Evolutionary conservation across 78 protist species (phyloP).

Genomic region (Chrysochromulina parva): DNA sequence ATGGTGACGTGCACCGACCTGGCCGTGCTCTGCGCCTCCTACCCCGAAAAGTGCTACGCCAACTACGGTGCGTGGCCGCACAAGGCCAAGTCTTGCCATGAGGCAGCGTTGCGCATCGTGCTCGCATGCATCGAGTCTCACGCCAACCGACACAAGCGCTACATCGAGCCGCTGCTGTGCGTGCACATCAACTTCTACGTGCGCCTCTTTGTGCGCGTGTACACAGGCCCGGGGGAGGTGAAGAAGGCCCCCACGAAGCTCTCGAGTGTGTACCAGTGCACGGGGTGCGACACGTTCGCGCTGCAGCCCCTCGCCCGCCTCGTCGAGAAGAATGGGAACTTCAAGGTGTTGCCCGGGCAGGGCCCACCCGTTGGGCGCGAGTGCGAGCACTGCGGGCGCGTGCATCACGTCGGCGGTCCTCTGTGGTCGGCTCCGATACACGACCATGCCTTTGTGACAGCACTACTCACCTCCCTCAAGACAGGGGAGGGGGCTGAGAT

Average conservation of each 20-base stretch:
- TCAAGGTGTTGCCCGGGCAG: background rate
- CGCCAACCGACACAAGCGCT: conserved; percentile 74
- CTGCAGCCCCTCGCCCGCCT: conserved; percentile 64
- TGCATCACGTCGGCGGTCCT: conserved; percentile 84
- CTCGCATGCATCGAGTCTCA: conserved; percentile 62
- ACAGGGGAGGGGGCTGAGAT: background rate
- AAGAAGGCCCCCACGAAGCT: conserved; percentile 56
- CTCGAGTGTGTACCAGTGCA: conserved; percentile 73
- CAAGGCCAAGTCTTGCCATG: conserved; percentile 82
- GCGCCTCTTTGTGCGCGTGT: conserved; percentile 92
- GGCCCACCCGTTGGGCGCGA: background rate
- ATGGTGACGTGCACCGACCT: conserved; percentile 96
- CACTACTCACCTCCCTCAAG: background rate
- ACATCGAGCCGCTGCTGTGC: conserved; percentile 83
- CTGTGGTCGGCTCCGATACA: conserved; percentile 85
- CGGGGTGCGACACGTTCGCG: conserved; percentile 74
- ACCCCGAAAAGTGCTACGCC: conserved; percentile 85
- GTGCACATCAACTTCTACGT: conserved; percentile 94
- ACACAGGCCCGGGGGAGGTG: conserved; percentile 18
- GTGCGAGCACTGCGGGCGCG: conserved; percentile 42
- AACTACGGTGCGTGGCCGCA: conserved; percentile 67
- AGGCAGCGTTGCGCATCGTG: conserved; percentile 86
- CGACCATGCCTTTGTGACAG: conserved; percentile 14
- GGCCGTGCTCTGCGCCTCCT: conserved; percentile 89
- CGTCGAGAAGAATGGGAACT: too few relatives aligned